Evolutionary conservation across 2,329 filamentous ascomycete genomes (phyloP), one percentile per base, ranked within the genome.

Genomic region (Emmonsia crescens): DNA sequence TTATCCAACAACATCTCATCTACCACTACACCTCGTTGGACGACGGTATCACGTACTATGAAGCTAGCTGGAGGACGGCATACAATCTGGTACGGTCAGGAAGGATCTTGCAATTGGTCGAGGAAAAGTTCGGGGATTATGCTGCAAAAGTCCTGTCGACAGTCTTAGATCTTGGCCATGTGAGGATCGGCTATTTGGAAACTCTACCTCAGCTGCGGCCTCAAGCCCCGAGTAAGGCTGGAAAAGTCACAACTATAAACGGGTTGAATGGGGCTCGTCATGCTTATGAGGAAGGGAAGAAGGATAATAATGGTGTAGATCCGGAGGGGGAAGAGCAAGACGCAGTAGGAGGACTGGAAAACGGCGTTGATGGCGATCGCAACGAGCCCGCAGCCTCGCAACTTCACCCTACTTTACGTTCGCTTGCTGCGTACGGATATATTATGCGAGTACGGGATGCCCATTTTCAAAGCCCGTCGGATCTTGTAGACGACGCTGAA

Each of bases 1-100:
- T 97, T 65, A 83, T 96, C 49, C 93, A 97, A 72, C 89, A 96
- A 72, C 91, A 92, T 70, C 83, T 97, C 57, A 80, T 95, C 65
- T 90, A 86, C 73, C 88, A 92, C 74, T 82, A 85, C 66, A 84
- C 85, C 66, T 82, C 86, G 63, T 72, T 80, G 61, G 83, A 87
- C 61, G 82, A 84, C 51, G 82, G 82, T 54, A 73, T 81, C 57
- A 88, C 89, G 29, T 85, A 85, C 71, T 99, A 97, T 76, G 89
- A 96, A 73, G 89, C 91, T 62, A 91, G 96, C 69, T 80, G 86
- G 71, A 80, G 85, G 66, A 85, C 87, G 64, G 89, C 91, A 65
- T 97, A 97, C 76, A 87, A 87, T 67, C 80, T 96, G 51, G 80
- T 92, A 44, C 88, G 94, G 62, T 84, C 85, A 3, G 91, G 91